phyloP scores from a whole-genome alignment of 257 asterid genomes.

The Gentiana macrophylla region DNA sequence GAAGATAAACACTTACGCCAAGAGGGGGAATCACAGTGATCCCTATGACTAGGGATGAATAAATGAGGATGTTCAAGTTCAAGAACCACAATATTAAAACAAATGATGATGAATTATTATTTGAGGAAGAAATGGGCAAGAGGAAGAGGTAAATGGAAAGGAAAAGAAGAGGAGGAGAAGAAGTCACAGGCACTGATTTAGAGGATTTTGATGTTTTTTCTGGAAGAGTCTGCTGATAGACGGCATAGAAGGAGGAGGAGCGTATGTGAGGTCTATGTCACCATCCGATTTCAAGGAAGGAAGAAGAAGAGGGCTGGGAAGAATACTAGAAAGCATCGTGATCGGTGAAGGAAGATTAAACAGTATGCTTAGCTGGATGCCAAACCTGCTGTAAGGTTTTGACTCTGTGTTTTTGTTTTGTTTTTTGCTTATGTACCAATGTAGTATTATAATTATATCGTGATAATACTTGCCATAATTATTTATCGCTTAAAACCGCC shows the following conservation, averaged over 20 bases:
- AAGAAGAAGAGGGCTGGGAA: conserved; percentile 59
- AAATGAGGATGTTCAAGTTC: conserved; percentile 11
- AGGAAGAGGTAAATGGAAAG: conserved; percentile 15
- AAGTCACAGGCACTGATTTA: conserved; percentile 14
- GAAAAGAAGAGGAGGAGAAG: conserved; percentile 12
- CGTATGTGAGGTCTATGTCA: conserved; percentile 32
- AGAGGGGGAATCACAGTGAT: neutral
- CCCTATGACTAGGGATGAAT: neutral
- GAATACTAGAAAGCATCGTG: conserved; percentile 51
- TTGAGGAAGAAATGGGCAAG: conserved; percentile 4
- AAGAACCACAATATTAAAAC: conserved; percentile 24
- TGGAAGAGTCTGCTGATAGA: conserved; percentile 47
- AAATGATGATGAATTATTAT: conserved; percentile 6
- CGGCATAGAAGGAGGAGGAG: conserved; percentile 46
- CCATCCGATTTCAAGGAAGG: conserved; percentile 56
- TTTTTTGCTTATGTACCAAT: too few species aligned
- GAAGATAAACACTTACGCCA: neutral
- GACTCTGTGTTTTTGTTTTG: too few species aligned
- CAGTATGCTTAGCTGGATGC: too few species aligned
- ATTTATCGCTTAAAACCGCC: too few species aligned
- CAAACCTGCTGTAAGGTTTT: too few species aligned
- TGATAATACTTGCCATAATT: too few species aligned
- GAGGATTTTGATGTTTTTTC: conserved; percentile 34
- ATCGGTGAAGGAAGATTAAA: conserved; percentile 27
- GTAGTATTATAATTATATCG: too few species aligned